Base-by-base conservation (phyloP, 805 yeast species). In the Saccharomycopsis oosterbeekiorum region DNA sequence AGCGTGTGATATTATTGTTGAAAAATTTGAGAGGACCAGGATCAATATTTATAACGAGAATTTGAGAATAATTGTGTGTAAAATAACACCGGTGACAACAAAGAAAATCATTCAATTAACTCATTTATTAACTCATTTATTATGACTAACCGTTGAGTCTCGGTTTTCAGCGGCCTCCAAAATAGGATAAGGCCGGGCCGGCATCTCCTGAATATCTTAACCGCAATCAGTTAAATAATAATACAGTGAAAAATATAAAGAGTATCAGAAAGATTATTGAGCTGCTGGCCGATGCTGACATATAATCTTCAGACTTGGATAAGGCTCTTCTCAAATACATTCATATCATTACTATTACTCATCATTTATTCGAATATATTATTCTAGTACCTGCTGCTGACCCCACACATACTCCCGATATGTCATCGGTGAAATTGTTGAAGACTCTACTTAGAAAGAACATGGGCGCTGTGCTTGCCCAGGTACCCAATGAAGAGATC, bases 401-500 rank as follows among this genome's bases (percentile, higher is more conserved):
- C 34, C 6, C 34, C 6, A 29, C 34, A 29, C 34, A 29, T 6
- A 29, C 6, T 29, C 34, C 6, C 34, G 34, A 29, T 1, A 53
- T 53, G 56, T 29, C 40, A 11, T 19, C 39, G 24, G 26, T 41
- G 10, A 57, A 42, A 36, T 55, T n/a, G 24, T 36, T 58, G 54
- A 61, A 61, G 29, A 29, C 15, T 1, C 41, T 34, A 5, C 42
- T 54, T n/a, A 43, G 63, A 37, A 50, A 51, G 29, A 37, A 43
- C 39, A 39, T 58, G 21, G 43, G 51, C 10, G 56, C 39, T 12
- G 14, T 39, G 37, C 51, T 61, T 12, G n/a, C 57, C 4, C 54
- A 19, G 36, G 37, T 61, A 9, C 29, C 60, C 17, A 34, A 41
- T 14, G 54, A 55, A 34, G 63, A 61, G n/a, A 39, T 61, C 14